Base-by-base conservation (phyloP, 192 early-diverging fungal genomes). In the Chytriomyces hyalinus region DNA sequence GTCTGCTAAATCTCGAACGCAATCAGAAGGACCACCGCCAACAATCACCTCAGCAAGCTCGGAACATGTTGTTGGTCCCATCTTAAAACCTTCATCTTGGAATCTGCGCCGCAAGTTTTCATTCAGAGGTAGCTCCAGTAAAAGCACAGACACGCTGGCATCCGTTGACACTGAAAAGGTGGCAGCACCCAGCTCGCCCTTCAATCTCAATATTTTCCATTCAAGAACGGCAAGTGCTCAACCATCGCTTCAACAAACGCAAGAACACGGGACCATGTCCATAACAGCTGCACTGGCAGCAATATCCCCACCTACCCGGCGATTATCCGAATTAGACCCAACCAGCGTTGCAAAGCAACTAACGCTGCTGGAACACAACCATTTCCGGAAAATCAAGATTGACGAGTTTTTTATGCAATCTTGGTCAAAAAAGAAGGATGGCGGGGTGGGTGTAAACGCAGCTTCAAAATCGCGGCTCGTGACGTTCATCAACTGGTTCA, bases 351-450 rank as follows among this genome's bases (percentile, higher is more conserved):
- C 93, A 6, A 85, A 91, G 65, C 92, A 95, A 78, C 75, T 95
- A 11, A 93, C 92, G 3, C 80, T 93, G 1, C 80, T 94, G n/a
- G 93, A 95, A 80, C 92, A 92, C 68, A 81, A 76, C 50, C 73
- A 91, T 36, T 95, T 95, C 78, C 78, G 85, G 49, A 80, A 82
- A 49, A 92, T 94, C 67, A 78, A 80, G 10, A 85, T 89, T 6
- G 86, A 87, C 28, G 92, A 95, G 83, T 86, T 95, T n/a, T 77
- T 75, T 43, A 73, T 53, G 49, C 82, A 83, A 46, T 66, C 81
- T 0, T 82, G 86, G 77, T 79, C 44, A 65, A 81, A 60, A 70
- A 70, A 11, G 80, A 80, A 60, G 83, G 28, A 83, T 48, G 17
- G 79, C n/a, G 80, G 79, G 63, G 78, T 79, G 49, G 79, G 78